Conservation (phyloP, 257 asterid genomes). For the Lantana camara region DNA sequence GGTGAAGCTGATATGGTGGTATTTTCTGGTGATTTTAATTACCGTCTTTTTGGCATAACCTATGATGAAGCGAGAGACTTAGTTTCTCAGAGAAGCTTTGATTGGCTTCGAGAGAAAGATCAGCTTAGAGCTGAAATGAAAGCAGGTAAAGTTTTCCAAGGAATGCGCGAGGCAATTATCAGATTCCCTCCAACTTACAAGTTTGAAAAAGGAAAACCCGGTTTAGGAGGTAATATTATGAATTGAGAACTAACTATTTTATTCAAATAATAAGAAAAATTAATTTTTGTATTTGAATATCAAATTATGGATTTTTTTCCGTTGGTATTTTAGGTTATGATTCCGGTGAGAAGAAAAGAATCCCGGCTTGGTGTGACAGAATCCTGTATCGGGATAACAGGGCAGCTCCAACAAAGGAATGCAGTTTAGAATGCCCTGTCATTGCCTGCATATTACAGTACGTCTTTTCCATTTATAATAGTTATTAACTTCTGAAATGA, state of each 20-base stretch:
- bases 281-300: too few relatives aligned
- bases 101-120: constrained; percentile 97
- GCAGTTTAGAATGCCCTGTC: constrained; percentile 81
- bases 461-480: constrained; percentile 21
- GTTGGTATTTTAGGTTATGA: constrained; percentile 65
- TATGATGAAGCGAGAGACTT: constrained; percentile 94
- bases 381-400: constrained; percentile 75
- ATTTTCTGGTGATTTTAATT: constrained; percentile 84
- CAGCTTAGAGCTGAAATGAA: constrained; percentile 88
- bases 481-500: too few relatives aligned
- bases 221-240: constrained; percentile 74
- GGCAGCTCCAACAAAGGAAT: constrained; percentile 42
- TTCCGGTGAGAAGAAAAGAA: constrained; percentile 92
- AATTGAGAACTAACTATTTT: too few relatives aligned
- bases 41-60: constrained; percentile 89
- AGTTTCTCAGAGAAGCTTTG: constrained; percentile 91
- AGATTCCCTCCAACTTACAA: constrained; percentile 93
- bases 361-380: constrained; percentile 98
- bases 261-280: background rate
- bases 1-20: constrained; percentile 80
- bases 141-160: constrained; percentile 92
- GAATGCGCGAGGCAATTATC: constrained; percentile 88
- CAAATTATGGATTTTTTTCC: too few relatives aligned
- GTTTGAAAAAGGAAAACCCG: constrained; percentile 91
- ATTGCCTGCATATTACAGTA: constrained; percentile 70